These are phyloP conservation scores for Podospora appendiculata DNA, from an alignment of 495 filamentous ascomycete species.

Conservation along the genomic window DNA sequence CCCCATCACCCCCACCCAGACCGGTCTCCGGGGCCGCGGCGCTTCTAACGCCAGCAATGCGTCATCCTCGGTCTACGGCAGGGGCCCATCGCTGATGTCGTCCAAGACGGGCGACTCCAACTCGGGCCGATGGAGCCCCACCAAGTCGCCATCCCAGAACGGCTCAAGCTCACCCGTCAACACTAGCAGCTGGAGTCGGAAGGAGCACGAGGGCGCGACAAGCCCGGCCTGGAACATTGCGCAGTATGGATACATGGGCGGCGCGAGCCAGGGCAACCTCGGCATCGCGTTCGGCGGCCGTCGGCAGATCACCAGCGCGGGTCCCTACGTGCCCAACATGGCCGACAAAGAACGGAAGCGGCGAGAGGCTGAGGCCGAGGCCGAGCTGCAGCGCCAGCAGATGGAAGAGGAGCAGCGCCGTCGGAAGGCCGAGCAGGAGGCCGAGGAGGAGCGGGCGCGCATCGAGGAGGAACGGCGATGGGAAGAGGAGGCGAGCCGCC, in stretches of 20 bases:
- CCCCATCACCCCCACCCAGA: constrained; percentile 49
- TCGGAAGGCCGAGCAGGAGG: constrained; percentile 53
- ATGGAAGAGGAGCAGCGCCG: constrained; percentile 59
- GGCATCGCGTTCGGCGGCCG: constrained; percentile 87
- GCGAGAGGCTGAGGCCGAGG: constrained; percentile 44
- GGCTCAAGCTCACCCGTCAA: constrained; percentile 30
- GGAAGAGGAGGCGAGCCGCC: constrained; percentile 67
- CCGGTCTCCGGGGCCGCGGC: constrained; percentile 48
- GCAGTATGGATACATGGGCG: constrained; percentile 98
- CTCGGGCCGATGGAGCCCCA: constrained; percentile 54
- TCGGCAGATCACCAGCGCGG: constrained; percentile 82
- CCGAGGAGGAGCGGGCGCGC: constrained; percentile 61
- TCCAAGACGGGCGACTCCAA: constrained; percentile 40
- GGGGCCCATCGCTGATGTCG: constrained; percentile 31
- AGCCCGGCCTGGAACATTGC: constrained; percentile 96
- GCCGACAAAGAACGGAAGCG: constrained; percentile 46
- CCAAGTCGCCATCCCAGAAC: constrained; percentile 40
- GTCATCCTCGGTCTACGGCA: constrained; percentile 47
- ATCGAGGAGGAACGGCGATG: constrained; percentile 67
- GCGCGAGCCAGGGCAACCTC: constrained; percentile 91
- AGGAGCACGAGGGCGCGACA: constrained; percentile 68
- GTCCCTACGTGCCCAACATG: constrained; percentile 68
- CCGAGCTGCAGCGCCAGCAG: constrained; percentile 51
- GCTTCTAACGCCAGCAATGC: constrained; percentile 62
- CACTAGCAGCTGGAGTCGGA: constrained; percentile 88